phyloP scores from a whole-genome alignment of 495 filamentous ascomycete species.

The Amniculicola lignicola region DNA sequence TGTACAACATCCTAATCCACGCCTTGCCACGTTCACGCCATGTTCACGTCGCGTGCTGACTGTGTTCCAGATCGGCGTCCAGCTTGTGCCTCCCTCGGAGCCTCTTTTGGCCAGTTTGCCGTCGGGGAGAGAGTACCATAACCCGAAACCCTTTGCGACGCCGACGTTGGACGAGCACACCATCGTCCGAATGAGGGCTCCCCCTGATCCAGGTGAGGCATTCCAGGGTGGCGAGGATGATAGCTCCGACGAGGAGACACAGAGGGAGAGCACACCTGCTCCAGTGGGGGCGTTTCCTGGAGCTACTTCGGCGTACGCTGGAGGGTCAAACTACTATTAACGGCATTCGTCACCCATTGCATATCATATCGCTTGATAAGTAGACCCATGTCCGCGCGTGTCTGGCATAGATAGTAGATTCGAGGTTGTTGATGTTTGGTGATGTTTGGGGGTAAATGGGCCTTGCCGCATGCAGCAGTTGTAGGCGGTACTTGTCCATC shows the following conservation, averaged over 20 bases:
- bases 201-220: slow-evolving; percentile 38
- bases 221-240: slow-evolving; percentile 38
- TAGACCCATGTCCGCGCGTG: too few relatives aligned
- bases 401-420: too few relatives aligned
- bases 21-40: background rate
- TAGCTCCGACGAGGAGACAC: slow-evolving; percentile 38
- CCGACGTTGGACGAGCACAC: slow-evolving; percentile 39
- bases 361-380: background rate
- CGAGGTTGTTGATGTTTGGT: too few relatives aligned
- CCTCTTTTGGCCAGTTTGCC: slow-evolving; percentile 74
- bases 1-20: slow-evolving; percentile 47
- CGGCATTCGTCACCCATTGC: too few relatives aligned
- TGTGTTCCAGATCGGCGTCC: slow-evolving; percentile 70
- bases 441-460: too few relatives aligned
- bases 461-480: too few relatives aligned
- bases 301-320: slow-evolving; percentile 38
- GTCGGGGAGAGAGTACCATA: slow-evolving; percentile 82
- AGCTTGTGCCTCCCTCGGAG: slow-evolving; percentile 66
- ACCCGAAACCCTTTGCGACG: slow-evolving; percentile 34
- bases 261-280: slow-evolving; percentile 43
- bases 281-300: slow-evolving; percentile 49
- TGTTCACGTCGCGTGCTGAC: slow-evolving; percentile 1
- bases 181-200: slow-evolving; percentile 40
- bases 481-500: too few relatives aligned
- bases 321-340: slow-evolving; percentile 31